Percentiles rank a stretch among this genome's conserved stretches.
phyloP scores from a whole-genome alignment of 192 early-diverging fungal genomes.

The Rhizoclosmatium sp. region DNA sequence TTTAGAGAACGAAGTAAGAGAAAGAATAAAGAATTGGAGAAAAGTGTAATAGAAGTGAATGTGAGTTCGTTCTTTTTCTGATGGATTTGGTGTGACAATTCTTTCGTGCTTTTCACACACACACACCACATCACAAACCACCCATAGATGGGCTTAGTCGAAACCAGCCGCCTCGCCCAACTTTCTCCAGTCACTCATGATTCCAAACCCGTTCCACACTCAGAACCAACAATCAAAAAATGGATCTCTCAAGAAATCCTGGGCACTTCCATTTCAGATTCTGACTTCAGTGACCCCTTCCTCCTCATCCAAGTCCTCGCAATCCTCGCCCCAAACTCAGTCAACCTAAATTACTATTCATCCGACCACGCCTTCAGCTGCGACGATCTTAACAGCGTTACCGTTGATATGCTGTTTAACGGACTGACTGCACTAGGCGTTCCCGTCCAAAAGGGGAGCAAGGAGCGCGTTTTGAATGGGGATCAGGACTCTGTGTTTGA shows the following conservation, averaged over 20 bases:
- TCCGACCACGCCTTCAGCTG: slow-evolving; percentile 26
- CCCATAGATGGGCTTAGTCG: not conserved
- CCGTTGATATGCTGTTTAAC: slow-evolving; percentile 31
- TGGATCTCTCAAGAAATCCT: not conserved
- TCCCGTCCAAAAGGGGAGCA: not conserved
- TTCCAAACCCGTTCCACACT: not conserved
- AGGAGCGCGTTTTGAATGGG: not conserved
- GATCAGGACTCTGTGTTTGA: slow-evolving; percentile 10
- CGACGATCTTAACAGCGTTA: not conserved
- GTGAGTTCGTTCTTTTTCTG: too few relatives aligned
- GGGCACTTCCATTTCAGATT: not conserved
- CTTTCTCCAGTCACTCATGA: not conserved
- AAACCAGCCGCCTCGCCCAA: not conserved
- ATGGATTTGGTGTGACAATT: too few relatives aligned
- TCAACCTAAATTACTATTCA: slow-evolving; percentile 24
- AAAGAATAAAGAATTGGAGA: too few relatives aligned
- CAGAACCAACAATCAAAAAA: not conserved
- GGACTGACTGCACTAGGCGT: slow-evolving; percentile 6
- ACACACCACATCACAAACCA: too few relatives aligned
- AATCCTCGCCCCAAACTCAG: slow-evolving; percentile 19
- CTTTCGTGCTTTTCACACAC: too few relatives aligned
- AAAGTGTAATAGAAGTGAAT: too few relatives aligned
- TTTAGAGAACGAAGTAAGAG: too few relatives aligned
- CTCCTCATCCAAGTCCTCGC: slow-evolving; percentile 26
- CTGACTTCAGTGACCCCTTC: slow-evolving; percentile 24